Conservation (phyloP, 148 eudicot species). For the Camellia lanceoleosa region DNA sequence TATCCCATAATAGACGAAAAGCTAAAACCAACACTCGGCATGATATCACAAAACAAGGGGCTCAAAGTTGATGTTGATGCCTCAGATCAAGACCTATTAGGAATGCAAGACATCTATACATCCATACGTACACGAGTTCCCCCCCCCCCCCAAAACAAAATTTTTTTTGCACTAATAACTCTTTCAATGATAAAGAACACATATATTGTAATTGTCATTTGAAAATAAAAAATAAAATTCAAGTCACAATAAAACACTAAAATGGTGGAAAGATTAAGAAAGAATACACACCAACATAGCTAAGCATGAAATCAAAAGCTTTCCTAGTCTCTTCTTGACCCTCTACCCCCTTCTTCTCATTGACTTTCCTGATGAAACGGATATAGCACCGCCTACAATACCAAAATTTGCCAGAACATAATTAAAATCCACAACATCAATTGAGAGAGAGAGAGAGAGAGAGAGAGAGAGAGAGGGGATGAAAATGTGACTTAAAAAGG, state of each 20-base stretch:
- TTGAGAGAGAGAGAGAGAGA: background rate
- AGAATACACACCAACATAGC: constrained; percentile 72
- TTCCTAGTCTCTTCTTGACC: constrained; percentile 96
- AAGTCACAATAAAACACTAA: background rate
- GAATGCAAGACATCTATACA: background rate
- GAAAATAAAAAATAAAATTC: background rate
- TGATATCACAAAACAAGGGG: background rate
- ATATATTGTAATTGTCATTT: background rate
- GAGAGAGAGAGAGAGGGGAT: background rate
- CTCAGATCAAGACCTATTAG: background rate
- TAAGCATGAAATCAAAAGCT: constrained; percentile 97
- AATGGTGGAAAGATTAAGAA: constrained; percentile 6
- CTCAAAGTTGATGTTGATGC: background rate
- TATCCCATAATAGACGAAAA: background rate
- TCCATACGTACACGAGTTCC: background rate
- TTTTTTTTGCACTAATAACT: background rate
- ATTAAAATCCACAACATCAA: background rate
- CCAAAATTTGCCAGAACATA: constrained; percentile 8
- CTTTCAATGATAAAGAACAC: background rate
- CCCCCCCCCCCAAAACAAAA: no score
- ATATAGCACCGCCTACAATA: constrained; percentile 89
- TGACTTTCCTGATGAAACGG: constrained; percentile 79
- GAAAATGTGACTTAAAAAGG: background rate
- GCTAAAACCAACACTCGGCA: background rate
- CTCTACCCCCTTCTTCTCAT: constrained; percentile 88